Evolutionary conservation across 2,329 filamentous ascomycete species (phyloP), one percentile per base, ranked within the genome.

Genomic region (Cylindrodendrum hubeiense): DNA sequence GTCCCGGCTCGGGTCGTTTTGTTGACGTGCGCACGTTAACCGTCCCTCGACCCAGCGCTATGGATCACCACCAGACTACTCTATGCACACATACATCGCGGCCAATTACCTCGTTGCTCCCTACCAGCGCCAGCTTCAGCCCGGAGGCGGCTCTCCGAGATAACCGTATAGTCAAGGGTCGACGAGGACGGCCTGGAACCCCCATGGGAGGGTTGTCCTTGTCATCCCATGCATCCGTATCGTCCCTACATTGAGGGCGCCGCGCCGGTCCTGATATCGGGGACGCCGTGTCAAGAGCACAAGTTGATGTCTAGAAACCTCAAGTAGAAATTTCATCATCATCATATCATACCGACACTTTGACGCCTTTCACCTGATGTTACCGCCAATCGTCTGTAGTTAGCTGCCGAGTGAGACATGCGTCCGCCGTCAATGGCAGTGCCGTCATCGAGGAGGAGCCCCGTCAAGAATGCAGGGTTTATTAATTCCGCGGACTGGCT

Each of bases 1-100:
- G 63, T 60, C 54, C 66, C 58, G 55, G 57, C 51, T 56, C 61
- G 61, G 58, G 54, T 67, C 52, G 67, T 33, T 63, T 54, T 41
- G 51, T 58, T 65, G 63, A 56, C 61, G 52, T 67, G 46, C 61
- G 34, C 60, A 60, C 44, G 43, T 52, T 57, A 58, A 49, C 33
- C 37, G 49, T 28, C 33, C 26, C 52, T n/a, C 15, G 60, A 53
- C 59, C 59, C 60, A 58, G 51, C 22, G 22, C 28, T 61, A 30
- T 49, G 60, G 60, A 53, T 65, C 64, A 41, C 19, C 39, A 51
- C 30, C 39, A 30, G 19, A 37, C 56, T 19, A 15, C 49, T 12
- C 37, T 39, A 37, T 52, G 28, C 37, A 33, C 28, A 13, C 41
- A 19, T 37, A n/a, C 41, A 49, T 19, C 22, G 47, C 50, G 46